Conservation (phyloP, 2,329 filamentous ascomycete genomes). For the Exophiala calicioides region DNA sequence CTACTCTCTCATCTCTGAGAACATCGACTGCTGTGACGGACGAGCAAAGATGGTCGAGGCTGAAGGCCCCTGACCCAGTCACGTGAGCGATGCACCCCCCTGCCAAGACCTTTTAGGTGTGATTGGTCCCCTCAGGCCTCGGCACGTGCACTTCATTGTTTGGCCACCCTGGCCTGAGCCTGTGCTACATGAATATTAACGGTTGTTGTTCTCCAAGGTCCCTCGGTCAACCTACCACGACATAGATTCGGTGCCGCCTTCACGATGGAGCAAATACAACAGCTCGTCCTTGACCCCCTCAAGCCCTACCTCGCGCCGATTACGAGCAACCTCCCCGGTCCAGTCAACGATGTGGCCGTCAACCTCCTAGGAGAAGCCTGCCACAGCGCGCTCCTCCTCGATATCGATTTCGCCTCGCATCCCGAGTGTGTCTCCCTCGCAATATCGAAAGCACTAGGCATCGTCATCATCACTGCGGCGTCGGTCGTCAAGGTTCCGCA, state of each 20-base stretch:
- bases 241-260: background rate
- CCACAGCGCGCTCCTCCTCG: constrained; percentile 82
- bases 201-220: background rate
- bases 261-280: constrained; percentile 46
- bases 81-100: background rate
- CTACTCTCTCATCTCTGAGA: too few relatives aligned
- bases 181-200: background rate
- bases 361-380: constrained; percentile 80
- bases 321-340: constrained; percentile 70
- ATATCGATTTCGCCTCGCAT: constrained; percentile 73
- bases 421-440: constrained; percentile 82
- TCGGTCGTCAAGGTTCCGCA: constrained; percentile 95
- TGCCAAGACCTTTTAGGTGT: constrained; percentile 3
- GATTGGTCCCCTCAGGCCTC: background rate
- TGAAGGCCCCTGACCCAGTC: constrained; percentile 1
- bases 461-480: constrained; percentile 88
- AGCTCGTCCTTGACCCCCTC: constrained; percentile 43
- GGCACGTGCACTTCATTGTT: constrained; percentile 4
- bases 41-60: background rate
- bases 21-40: too few relatives aligned
- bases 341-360: constrained; percentile 71
- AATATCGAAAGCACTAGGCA: constrained; percentile 87
- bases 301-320: constrained; percentile 62
- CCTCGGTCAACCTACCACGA: background rate
- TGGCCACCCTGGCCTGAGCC: constrained; percentile 18